These are phyloP conservation scores for Ascomycota sp. DNA, from an alignment of 2,329 filamentous ascomycete species.

Conservation along the genomic window DNA sequence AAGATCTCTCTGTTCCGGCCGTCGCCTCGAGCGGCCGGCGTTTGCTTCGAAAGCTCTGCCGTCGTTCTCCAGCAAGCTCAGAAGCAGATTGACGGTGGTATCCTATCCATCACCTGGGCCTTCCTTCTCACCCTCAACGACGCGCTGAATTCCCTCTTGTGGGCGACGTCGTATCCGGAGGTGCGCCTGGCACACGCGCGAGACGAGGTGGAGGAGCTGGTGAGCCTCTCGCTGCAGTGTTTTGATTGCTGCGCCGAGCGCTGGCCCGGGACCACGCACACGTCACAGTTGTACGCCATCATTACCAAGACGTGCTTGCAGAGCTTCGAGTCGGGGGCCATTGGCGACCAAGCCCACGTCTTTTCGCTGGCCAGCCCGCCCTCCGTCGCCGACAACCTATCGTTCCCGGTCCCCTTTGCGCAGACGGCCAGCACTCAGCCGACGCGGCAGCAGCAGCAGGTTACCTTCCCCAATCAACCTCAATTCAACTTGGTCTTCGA, in stretches of 20 bases:
- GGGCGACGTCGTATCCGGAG: conserved; percentile 74
- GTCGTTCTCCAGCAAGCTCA: conserved; percentile 67
- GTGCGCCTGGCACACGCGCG: conserved; percentile 53
- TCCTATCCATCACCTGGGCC: conserved; percentile 81
- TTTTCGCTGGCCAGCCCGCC: conserved; percentile 16
- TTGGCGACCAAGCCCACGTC: conserved; percentile 6
- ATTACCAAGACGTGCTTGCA: conserved; percentile 72
- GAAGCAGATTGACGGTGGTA: conserved; percentile 55
- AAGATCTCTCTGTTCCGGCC: conserved; percentile 74
- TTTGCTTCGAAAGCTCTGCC: conserved; percentile 65
- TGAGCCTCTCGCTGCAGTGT: conserved; percentile 56
- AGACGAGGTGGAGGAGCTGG: conserved; percentile 55
- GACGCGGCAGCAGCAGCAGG: conserved; percentile 8
- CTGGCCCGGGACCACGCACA: conserved; percentile 79
- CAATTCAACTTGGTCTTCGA: conserved; percentile 40
- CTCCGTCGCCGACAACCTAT: conserved; percentile 10
- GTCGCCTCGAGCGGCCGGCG: conserved; percentile 54
- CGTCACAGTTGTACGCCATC: conserved; percentile 69
- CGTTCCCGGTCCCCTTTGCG: conserved; percentile 8
- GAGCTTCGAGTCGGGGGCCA: conserved; percentile 48
- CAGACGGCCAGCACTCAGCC: background rate
- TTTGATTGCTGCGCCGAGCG: conserved; percentile 64
- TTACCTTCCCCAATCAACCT: conserved; percentile 24
- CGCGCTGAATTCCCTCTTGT: conserved; percentile 77
- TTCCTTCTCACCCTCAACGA: conserved; percentile 81